phyloP scores from a whole-genome alignment of 805 yeast species.

The Brettanomyces nanus region DNA sequence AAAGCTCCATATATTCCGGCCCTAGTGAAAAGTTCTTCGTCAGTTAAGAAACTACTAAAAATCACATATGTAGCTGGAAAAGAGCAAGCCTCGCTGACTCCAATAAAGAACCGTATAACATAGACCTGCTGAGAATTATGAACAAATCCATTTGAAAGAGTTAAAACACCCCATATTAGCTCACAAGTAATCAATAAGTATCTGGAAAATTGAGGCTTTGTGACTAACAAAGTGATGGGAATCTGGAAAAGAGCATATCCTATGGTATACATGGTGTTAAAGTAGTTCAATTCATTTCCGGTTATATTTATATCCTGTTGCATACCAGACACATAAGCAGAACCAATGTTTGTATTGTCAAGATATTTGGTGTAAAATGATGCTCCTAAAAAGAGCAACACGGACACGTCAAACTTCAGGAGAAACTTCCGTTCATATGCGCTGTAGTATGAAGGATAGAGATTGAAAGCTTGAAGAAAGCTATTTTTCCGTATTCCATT shows the following conservation, averaged over 20 bases:
- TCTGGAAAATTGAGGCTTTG: conserved; percentile 43
- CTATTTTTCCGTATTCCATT: conserved; percentile 7
- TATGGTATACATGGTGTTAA: conserved; percentile 21
- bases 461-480: conserved; percentile 9
- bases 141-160: conserved; percentile 32
- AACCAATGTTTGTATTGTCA: conserved; percentile 46
- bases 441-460: conserved; percentile 14
- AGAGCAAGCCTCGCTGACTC: conserved; percentile 51
- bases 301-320: conserved; percentile 32
- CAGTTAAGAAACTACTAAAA: conserved; percentile 10
- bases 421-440: conserved; percentile 11
- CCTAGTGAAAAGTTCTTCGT: conserved; percentile 11
- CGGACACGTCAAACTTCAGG: conserved; percentile 9
- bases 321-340: conserved; percentile 66
- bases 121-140: conserved; percentile 40
- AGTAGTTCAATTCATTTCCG: conserved; percentile 17
- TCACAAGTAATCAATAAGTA: conserved; percentile 46
- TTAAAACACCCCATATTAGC: conserved; percentile 29
- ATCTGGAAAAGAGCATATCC: conserved; percentile 57
- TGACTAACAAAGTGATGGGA: conserved; percentile 43
- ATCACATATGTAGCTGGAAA: conserved; percentile 53
- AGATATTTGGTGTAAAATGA: conserved; percentile 46
- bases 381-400: conserved; percentile 22
- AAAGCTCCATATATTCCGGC: conserved; percentile 15
- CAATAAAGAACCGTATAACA: conserved; percentile 53